A percentile compares a stretch with the other conserved stretches of the same genome.
Evolutionary conservation across 225 moss, liverwort and hornwort species (phyloP).

Genomic region (Polytrichum commune): DNA sequence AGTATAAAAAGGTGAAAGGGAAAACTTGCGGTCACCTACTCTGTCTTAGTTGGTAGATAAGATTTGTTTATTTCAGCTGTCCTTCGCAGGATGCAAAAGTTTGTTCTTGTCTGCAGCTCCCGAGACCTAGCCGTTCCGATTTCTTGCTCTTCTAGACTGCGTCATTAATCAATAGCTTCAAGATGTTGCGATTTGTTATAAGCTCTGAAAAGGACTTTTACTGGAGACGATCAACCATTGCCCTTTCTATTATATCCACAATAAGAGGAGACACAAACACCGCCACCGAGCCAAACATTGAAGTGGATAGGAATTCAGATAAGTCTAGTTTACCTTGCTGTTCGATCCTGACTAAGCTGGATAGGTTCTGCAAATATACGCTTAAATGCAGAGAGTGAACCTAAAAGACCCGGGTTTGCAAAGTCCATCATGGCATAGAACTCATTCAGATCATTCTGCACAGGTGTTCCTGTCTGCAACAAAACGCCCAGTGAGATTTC

Average conservation of each 20-base stretch:
- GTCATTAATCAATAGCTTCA: constrained; percentile 5
- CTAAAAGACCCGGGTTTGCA: constrained; percentile 81
- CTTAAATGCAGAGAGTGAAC: constrained; percentile 69
- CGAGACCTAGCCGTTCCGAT: constrained; percentile 63
- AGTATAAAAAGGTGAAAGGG: too few relatives aligned
- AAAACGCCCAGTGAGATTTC: constrained; percentile 16
- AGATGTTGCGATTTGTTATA: background rate
- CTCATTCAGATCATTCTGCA: constrained; percentile 88
- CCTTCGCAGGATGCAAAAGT: constrained; percentile 79
- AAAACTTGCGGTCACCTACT: constrained; percentile 35
- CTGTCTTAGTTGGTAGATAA: constrained; percentile 73
- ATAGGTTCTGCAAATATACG: constrained; percentile 74
- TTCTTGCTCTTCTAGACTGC: constrained; percentile 57
- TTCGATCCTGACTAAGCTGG: constrained; percentile 79
- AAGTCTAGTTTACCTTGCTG: constrained; percentile 51
- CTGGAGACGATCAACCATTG: too few relatives aligned
- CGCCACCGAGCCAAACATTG: too few relatives aligned
- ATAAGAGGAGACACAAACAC: too few relatives aligned
- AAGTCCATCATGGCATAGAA: constrained; percentile 94
- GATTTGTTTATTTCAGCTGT: constrained; percentile 67
- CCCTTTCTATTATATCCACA: too few relatives aligned
- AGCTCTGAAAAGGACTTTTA: too few relatives aligned
- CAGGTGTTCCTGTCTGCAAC: constrained; percentile 80
- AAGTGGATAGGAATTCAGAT: too few relatives aligned
- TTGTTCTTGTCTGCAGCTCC: constrained; percentile 70